These are phyloP conservation scores for Erysiphe neolycopersici DNA, from an alignment of 2,329 filamentous ascomycete genomes.

Conservation along the genomic window DNA sequence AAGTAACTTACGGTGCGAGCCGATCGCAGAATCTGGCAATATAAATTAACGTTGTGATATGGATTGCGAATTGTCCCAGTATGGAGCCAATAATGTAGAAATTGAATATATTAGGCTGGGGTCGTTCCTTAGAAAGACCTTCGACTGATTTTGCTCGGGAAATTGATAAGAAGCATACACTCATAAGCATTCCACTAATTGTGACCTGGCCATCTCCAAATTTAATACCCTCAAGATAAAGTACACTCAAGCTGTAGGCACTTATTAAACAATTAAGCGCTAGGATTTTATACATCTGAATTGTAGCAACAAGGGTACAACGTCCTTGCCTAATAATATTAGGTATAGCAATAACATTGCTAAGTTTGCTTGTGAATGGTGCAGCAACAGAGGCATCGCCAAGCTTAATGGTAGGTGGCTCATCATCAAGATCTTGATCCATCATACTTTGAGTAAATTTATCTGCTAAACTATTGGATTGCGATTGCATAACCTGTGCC, in stretches of 20 bases:
- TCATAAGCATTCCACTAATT: constrained; percentile 98
- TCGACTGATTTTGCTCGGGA: constrained; percentile 94
- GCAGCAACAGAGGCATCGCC: constrained; percentile 93
- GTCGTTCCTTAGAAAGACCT: constrained; percentile 81
- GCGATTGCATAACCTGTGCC: constrained; percentile 38
- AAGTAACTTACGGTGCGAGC: constrained; percentile 47
- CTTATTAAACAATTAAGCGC: constrained; percentile 94
- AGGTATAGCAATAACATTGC: constrained; percentile 86
- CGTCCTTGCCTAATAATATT: constrained; percentile 97
- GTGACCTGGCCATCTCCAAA: constrained; percentile 97
- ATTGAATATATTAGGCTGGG: constrained; percentile 98
- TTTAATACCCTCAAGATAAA: constrained; percentile 96
- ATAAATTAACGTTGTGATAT: constrained; percentile 84
- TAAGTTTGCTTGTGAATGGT: constrained; percentile 90
- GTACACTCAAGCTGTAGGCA: constrained; percentile 83
- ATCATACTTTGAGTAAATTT: constrained; percentile 70
- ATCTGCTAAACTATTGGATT: constrained; percentile 57
- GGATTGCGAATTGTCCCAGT: constrained; percentile 85
- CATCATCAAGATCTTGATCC: constrained; percentile 49
- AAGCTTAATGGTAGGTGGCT: constrained; percentile 87
- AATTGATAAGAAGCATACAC: constrained; percentile 94
- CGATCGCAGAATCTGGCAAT: constrained; percentile 69
- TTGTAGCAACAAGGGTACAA: constrained; percentile 91
- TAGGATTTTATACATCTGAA: constrained; percentile 99
- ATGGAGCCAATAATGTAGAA: constrained; percentile 96